These are phyloP conservation scores for Penicillium sp. DNA, from an alignment of 2,329 filamentous ascomycete species.

Conservation along the genomic window DNA sequence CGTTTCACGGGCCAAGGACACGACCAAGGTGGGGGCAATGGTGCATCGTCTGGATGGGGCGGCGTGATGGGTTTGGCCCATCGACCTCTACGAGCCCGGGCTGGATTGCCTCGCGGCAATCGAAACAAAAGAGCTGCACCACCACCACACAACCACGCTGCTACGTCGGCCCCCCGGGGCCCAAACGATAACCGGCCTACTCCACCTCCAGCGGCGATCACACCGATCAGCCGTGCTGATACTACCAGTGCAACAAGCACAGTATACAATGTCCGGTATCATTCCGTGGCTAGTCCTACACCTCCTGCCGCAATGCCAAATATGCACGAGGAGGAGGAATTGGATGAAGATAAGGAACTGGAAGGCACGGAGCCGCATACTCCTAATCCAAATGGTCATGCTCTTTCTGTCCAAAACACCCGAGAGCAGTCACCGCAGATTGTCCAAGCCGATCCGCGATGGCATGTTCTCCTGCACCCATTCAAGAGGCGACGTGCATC, in stretches of 20 bases:
- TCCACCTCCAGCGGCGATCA: slow-evolving; percentile 51
- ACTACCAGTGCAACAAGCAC: slow-evolving; percentile 64
- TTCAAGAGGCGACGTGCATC: slow-evolving; percentile 60
- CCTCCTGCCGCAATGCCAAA: slow-evolving; percentile 41
- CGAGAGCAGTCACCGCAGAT: slow-evolving; percentile 36
- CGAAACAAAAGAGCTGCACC: slow-evolving; percentile 20
- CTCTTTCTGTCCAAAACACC: slow-evolving; percentile 23
- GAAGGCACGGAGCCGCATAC: slow-evolving; percentile 16
- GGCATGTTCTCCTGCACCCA: slow-evolving; percentile 56
- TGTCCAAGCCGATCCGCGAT: slow-evolving; percentile 39
- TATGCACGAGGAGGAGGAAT: slow-evolving; percentile 35
- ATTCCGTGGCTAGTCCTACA: slow-evolving; percentile 53
- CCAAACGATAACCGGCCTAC: slow-evolving; percentile 33
- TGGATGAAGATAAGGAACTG: slow-evolving; percentile 30
- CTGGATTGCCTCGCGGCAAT: slow-evolving; percentile 28
- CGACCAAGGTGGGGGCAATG: slow-evolving; percentile 39
- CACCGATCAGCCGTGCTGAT: slow-evolving; percentile 60
- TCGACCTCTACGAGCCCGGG: slow-evolving; percentile 39
- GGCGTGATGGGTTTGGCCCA: slow-evolving; percentile 39
- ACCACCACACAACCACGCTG: slow-evolving; percentile 12
- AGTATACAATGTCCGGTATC: slow-evolving; percentile 63
- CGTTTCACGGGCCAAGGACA: slow-evolving; percentile 38
- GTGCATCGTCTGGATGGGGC: slow-evolving; percentile 41
- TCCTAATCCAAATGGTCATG: slow-evolving; percentile 11
- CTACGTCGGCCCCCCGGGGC: slow-evolving; percentile 14